Percentiles rank a stretch among this genome's conserved stretches.
These are phyloP conservation scores for Malassezia furfur DNA, from an alignment of 1,284 basidiomycete genomes.

Conservation along the genomic window DNA sequence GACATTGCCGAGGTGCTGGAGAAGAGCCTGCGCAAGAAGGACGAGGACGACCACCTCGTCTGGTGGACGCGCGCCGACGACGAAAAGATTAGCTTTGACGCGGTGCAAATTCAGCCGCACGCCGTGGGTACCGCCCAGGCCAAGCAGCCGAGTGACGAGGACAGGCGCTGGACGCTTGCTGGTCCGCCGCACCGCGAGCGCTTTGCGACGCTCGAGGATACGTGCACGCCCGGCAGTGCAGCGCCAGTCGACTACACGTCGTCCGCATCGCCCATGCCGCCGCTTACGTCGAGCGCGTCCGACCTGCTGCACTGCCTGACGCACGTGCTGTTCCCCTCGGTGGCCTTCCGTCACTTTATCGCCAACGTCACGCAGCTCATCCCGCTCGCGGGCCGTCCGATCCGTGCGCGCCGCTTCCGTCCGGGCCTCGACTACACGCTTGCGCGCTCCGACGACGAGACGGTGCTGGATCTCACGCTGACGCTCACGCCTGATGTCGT, in stretches of 20 bases:
- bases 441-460: constrained; percentile 71
- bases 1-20: constrained; percentile 38
- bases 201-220: constrained; percentile 58
- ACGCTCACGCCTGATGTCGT: constrained; percentile 67
- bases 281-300: constrained; percentile 24
- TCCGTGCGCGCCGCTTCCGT: constrained; percentile 73
- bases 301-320: constrained; percentile 33
- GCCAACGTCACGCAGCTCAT: constrained; percentile 68
- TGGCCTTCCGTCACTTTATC: constrained; percentile 83
- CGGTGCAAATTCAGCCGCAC: constrained; percentile 30
- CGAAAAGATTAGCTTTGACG: constrained; percentile 13
- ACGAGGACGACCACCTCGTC: constrained; percentile 55
- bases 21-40: constrained; percentile 49
- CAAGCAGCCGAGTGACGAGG: constrained; percentile 12
- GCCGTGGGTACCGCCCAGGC: constrained; percentile 24
- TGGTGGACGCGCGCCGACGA: constrained; percentile 35
- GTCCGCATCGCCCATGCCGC: constrained; percentile 16
- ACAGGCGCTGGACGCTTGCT: constrained; percentile 58
- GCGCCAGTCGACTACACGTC: constrained; percentile 15
- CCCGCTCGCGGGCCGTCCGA: constrained; percentile 59
- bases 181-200: constrained; percentile 92
- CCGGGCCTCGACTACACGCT: constrained; percentile 92
- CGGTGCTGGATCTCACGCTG: constrained; percentile 74
- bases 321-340: constrained; percentile 57
- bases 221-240: constrained; percentile 22